Percentiles rank a stretch among this genome's conserved stretches.
These are phyloP conservation scores for Fraxinus baroniana DNA, from an alignment of 305 asterid species.

Conservation along the genomic window DNA sequence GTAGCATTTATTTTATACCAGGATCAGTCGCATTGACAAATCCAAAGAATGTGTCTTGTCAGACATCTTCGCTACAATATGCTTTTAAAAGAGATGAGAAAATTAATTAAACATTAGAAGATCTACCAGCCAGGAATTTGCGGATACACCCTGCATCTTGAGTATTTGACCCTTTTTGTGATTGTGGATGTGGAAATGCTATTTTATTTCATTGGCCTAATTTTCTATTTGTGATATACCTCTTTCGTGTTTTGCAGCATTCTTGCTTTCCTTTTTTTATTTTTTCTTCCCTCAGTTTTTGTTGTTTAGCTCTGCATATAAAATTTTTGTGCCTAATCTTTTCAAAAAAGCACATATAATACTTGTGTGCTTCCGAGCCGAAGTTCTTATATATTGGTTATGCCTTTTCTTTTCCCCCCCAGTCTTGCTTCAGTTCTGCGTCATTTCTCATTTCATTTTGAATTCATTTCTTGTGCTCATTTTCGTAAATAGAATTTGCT, in stretches of 20 bases:
- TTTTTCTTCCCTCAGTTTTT: neutral
- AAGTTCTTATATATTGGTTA: neutral
- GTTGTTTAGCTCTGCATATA: neutral
- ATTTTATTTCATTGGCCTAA: neutral
- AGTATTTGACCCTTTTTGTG: neutral
- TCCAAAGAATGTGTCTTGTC: neutral
- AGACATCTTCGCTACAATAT: neutral
- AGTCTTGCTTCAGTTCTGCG: neutral
- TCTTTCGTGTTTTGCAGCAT: neutral
- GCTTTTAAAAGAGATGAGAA: neutral
- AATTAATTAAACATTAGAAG: neutral
- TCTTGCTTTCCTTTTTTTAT: neutral
- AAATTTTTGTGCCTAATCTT: neutral
- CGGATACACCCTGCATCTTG: neutral
- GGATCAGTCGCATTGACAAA: neutral
- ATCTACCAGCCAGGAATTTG: constrained; percentile 1
- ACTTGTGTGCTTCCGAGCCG: neutral
- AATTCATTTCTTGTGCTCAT: neutral
- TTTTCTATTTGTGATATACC: neutral
- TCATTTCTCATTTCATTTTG: neutral
- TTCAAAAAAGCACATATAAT: neutral
- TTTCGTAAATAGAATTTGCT: neutral
- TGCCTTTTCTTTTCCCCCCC: neutral
- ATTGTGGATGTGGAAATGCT: neutral
- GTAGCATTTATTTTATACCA: neutral